Evolutionary conservation across 1,284 basidiomycete species (phyloP), one percentile per base, ranked within the genome.

Genomic region (Fomitopsis pinicola): DNA sequence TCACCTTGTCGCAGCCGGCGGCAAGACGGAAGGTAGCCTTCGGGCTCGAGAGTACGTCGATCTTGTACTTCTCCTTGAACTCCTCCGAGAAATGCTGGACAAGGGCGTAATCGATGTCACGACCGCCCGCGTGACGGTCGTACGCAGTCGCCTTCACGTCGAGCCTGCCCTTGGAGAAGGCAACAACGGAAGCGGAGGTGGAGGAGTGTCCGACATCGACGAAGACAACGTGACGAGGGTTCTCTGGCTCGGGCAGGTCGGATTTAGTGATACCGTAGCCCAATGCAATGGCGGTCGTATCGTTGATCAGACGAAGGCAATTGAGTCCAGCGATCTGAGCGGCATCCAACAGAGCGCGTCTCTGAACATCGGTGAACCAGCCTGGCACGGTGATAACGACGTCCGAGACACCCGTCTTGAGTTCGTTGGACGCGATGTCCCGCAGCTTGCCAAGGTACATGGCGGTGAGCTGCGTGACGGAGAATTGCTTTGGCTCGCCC

Each of bases 191-290:
- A 63, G 90, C 91, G 42, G 92, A 91, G 77, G 94, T 84, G 77
- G 87, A 86, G 2, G 94, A 93, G 80, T 97, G 95, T 53, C 95
- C 95, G 65, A 95, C 86, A 72, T 97, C 95, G 68, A 97, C 86
- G 71, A 98, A 97, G 66, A 89, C 89, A 73, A 98, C 88, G 75
- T 97, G 82, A 58, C 89, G 84, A 2, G 95, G 87, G 66, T 84
- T 87, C 67, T 95, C 94, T 52, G 86, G 74, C 35, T 88, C 86
- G 44, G 95, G 95, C 56, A 97, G 85, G 76, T 97, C 95, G 35
- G 90, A 87, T 78, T 98, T 98, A 69, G 95, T 97, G 82, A 97
- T 97, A 71, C 95, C 95, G 78, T 95, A 97, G 60, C 92, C 94
- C 72, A 97, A 89, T 30, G 95, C 95, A 62, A 91, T 85, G 58